Evolutionary conservation across 805 yeast species (phyloP).

Genomic region (Ogataea neopini): DNA sequence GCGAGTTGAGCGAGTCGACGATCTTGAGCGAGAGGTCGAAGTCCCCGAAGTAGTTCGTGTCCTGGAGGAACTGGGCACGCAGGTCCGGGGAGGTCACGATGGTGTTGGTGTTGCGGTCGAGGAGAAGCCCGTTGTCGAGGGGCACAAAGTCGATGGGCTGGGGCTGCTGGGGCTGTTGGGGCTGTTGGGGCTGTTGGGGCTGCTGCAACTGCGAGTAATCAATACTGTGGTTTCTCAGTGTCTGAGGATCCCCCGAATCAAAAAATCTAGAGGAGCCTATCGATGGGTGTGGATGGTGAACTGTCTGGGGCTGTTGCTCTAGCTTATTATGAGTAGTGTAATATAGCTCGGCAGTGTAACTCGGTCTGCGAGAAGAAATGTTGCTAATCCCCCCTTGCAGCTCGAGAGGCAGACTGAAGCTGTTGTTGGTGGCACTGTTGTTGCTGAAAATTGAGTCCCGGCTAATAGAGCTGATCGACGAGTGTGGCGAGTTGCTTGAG

Average conservation of each 20-base stretch:
- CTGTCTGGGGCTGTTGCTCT: slow-evolving; percentile 24
- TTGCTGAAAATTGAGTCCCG: slow-evolving; percentile 28
- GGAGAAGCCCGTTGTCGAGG: slow-evolving; percentile 64
- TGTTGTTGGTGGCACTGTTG: slow-evolving; percentile 13
- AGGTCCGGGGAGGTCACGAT: slow-evolving; percentile 63
- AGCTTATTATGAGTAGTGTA: slow-evolving; percentile 31
- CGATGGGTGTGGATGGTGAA: slow-evolving; percentile 13
- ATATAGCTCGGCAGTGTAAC: slow-evolving; percentile 70
- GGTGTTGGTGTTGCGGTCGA: slow-evolving; percentile 47
- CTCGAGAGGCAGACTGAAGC: slow-evolving; percentile 54
- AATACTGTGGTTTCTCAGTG: slow-evolving; percentile 19
- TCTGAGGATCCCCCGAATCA: slow-evolving; percentile 13
- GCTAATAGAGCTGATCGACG: slow-evolving; percentile 33
- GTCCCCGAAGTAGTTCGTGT: slow-evolving; percentile 57
- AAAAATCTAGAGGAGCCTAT: slow-evolving; percentile 24
- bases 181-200: slow-evolving; percentile 13
- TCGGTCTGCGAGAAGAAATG: slow-evolving; percentile 69
- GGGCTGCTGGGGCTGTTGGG: slow-evolving; percentile 11
- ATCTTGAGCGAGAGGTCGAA: slow-evolving; percentile 40
- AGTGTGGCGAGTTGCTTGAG: slow-evolving; percentile 29
- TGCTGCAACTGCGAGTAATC: slow-evolving; percentile 9
- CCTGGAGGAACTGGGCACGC: slow-evolving; percentile 47
- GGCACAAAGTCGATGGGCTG: slow-evolving; percentile 23
- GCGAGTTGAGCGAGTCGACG: slow-evolving; percentile 36
- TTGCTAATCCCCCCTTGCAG: slow-evolving; percentile 65